Evolutionary conservation across 2,329 filamentous ascomycete species (phyloP), one percentile per base, ranked within the genome.

Genomic region (Cercospora zeina): DNA sequence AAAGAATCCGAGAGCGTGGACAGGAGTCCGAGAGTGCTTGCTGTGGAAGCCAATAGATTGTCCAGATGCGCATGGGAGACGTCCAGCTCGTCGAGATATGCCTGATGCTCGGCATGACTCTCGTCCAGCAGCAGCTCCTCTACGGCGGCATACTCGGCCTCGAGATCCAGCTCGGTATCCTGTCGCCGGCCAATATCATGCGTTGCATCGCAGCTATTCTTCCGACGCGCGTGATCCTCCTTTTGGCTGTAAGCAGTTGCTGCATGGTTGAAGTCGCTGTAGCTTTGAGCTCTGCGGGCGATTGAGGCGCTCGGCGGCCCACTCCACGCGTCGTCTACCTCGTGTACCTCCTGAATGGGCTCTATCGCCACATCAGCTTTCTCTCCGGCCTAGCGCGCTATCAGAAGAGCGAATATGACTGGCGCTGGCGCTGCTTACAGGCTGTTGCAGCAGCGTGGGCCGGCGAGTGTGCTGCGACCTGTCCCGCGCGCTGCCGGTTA

Each of bases 91-190:
- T 95, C 89, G 66, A 87, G 85, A 74, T 95, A 97, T 68, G 83
- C 93, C 87, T 89, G 80, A 75, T 96, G 96, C 73, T 93, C 87
- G 68, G 90, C 87, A 74, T 96, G 91, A 74, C 90, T 95, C 58
- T 91, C 87, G 70, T 93, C 85, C 31, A 96, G 79, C 71, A 97
- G 77, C 67, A 87, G 85, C 51, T 86, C 83, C 68, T 89, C 86
- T 57, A 88, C 74, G 21, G 77, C 77, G 65, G 81, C 77, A 71
- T 87, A 87, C 79, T 85, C 85, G 64, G 80, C 76, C 27, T 80
- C 81, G 58, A 87, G 84, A 8, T 86, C 84, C 30, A 87, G 73
- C 67, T 86, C 76, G 9, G 62, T 49, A 30, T 58, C 30, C 49
- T 54, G 37, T 59, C 71, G 33, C 71, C 78, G 63, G 71, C 76